Evolutionary conservation across 345 rosid genomes (phyloP), one percentile per base, ranked within the genome.

Genomic region (Trapa incisa): DNA sequence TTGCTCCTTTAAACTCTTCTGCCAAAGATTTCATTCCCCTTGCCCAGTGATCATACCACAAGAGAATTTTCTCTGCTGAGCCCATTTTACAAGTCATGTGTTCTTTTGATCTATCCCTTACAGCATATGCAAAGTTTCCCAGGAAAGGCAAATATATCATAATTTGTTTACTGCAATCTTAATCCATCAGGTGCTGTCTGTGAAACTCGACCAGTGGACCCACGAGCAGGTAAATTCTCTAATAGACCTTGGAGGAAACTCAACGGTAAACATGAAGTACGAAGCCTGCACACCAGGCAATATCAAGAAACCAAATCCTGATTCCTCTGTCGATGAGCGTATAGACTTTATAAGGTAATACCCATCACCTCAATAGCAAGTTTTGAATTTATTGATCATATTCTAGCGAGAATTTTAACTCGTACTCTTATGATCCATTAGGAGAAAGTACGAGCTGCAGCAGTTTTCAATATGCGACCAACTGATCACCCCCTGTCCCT

Each of bases 131-230:
- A 22, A 22, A 22, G 29, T 22, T 41, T 41, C 43, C 43, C 43
- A 41, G 43, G 43, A 41, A 41, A 41, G 43, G 48, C 48, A 7
- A 45, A 45, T 45, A 5, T 10, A n/a, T 29, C 37, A 11, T 32
- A 58, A 32, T 32, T 22, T 8, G 12, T 32, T 58, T 37, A 58
- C 63, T 3, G 5, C 1, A 16, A 2, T 33, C 5, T 5, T 32
- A 58, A 58, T 58, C 11, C 43, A 13, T 22, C 85, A 94, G 99
- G 96, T 94, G 65, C 73, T 89, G 57, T 94, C 99, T 12, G 84
- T 87, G 71, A 94, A 91, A 72, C 86, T 94, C 70, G 97, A 94
- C 72, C 93, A 91, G 38, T 94, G 99, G 99, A 86, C 96, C 29
- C 90, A 91, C 63, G 96, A 94, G 57, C 97, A 94, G 80, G 96